Evolutionary conservation across 2,329 filamentous ascomycete genomes (phyloP), one percentile per base, ranked within the genome.

Genomic region (Rhytidhysteron rufulum): DNA sequence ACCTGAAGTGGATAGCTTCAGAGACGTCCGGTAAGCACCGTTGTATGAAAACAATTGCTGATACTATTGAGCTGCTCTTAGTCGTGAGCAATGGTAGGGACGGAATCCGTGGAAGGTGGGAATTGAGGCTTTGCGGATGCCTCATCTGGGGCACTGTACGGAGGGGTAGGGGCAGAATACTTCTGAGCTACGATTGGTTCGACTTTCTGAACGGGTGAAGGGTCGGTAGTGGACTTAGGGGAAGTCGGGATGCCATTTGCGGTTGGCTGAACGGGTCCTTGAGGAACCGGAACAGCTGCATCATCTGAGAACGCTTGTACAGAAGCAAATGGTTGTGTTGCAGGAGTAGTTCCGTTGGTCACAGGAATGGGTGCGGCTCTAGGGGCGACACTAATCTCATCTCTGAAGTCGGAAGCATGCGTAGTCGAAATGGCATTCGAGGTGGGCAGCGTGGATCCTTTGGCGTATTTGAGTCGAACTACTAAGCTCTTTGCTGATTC

Each of bases 401-500:
- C 35, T 16, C 30, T 15, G 4, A 37, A 15, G 18, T 13, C n/a
- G n/a, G n/a, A 4, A 33, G 17, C 31, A 13, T 15, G 31, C 11
- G 24, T 7, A 13, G 13, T 27, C 24, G 24, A 13, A 8, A 13
- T 13, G 7, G 7, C 8, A 27, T n/a, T 33, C 3, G 15, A 22
- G 16, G 7, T 9, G 10, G 9, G 25, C 3, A 16, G 20, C 6
- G n/a, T 19, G n/a, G 25, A 29, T 11, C 20, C 39, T 11, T 29
- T 29, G 11, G 20, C 8, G 13, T 60, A 60, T 21, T 53, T 51
- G 19, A 95, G 73, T 60, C 86, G 90, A 41, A 95, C 84, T 37
- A 95, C 76, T 30, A 91, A 74, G 50, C 81, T 87, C 51, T 74
- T 73, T 9, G 57, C 52, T 27, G 64, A 57, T 4, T 49, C 49